These are phyloP conservation scores for Effrenium voratum DNA, from an alignment of 73 alveolate genomes.

Conservation along the genomic window DNA sequence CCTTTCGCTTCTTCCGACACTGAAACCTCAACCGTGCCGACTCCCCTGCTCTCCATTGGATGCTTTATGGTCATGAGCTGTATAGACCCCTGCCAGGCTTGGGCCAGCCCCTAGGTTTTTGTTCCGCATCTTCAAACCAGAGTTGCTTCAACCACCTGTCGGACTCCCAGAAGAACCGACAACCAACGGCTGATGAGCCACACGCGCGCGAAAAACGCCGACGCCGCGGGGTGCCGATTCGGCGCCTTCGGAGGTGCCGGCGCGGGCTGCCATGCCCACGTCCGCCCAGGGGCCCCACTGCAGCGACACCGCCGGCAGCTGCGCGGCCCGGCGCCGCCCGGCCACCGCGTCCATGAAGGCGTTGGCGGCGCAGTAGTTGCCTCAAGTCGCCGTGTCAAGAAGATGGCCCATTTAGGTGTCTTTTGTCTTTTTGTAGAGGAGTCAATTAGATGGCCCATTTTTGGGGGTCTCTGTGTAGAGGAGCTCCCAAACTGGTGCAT, in stretches of 20 bases:
- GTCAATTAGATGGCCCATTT: no score
- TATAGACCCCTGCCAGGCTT: neutral
- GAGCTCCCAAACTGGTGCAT: no score
- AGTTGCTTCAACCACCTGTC: neutral
- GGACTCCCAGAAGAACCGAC: neutral
- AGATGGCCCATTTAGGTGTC: no score
- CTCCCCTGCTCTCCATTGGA: no score
- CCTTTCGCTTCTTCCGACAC: no score
- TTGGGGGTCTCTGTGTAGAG: no score
- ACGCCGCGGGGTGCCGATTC: neutral
- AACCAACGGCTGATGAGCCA: neutral
- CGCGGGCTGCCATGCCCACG: constrained; percentile 94
- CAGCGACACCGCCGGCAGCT: constrained; percentile 81
- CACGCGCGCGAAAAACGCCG: neutral
- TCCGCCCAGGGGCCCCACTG: constrained; percentile 95
- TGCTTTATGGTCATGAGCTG: no score
- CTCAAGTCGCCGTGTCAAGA: no score
- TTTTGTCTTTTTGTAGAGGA: no score
- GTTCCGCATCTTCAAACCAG: neutral
- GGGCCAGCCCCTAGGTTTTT: neutral
- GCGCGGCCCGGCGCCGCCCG: constrained; percentile 64
- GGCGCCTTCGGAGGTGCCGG: constrained; percentile 90
- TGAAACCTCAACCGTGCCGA: no score
- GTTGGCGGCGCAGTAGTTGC: constrained; percentile 93
- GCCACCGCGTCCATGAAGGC: constrained; percentile 92